A percentile compares a stretch with the other conserved stretches of the same genome.
Conservation (phyloP, 495 filamentous ascomycete genomes). For the Trichoderma erinaceum region DNA sequence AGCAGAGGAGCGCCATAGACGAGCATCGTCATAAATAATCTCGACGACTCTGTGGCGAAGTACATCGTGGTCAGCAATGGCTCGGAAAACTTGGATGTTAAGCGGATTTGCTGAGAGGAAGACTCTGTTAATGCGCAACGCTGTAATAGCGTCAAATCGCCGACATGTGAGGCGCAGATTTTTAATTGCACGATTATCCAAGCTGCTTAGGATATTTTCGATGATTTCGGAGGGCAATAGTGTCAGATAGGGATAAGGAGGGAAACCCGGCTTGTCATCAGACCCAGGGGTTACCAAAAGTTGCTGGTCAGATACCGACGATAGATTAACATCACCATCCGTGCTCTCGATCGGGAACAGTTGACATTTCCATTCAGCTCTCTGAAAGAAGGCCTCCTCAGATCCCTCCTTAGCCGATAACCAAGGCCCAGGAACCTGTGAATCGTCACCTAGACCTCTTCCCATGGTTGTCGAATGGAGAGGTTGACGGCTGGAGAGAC, state of each 20-base stretch:
- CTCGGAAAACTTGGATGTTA: background rate
- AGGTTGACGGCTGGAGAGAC: background rate
- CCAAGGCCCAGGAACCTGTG: background rate
- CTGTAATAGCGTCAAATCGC: background rate
- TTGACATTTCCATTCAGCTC: background rate
- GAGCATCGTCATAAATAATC: background rate
- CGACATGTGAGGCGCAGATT: background rate
- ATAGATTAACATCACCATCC: background rate
- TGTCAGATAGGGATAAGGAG: background rate
- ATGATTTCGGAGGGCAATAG: background rate
- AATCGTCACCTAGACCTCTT: background rate
- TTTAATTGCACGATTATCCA: background rate
- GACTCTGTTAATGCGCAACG: background rate
- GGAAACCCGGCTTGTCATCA: background rate
- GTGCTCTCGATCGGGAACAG: background rate
- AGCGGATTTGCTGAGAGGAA: background rate
- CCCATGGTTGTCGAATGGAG: background rate
- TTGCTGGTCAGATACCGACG: background rate
- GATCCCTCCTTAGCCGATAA: background rate
- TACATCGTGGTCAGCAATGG: background rate
- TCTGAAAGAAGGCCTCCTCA: background rate
- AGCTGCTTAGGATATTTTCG: conserved; percentile 20
- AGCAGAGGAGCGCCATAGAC: background rate
- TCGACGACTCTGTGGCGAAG: background rate
- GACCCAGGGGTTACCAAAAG: background rate